Evolutionary conservation across 805 yeast genomes (phyloP), one percentile per base, ranked within the genome.

Genomic region (Myxozyma vanderwaltii): DNA sequence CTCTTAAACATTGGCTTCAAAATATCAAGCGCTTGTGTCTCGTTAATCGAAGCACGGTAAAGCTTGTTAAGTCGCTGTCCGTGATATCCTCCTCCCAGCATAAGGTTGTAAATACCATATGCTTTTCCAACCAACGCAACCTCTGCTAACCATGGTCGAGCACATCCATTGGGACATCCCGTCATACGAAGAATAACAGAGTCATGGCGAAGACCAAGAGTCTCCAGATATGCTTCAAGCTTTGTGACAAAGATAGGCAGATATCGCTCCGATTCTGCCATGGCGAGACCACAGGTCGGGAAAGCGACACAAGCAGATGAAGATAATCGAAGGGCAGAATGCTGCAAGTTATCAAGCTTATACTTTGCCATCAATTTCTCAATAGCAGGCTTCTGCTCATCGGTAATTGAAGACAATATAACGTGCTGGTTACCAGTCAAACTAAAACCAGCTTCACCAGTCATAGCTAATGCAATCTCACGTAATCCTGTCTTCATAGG

Each of bases 151-250:
- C 97, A 92, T 29, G 98, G 98, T 75, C 98, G 85, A 24, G 98
- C 94, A 79, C 98, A 92, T 67, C 98, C 98, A 74, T 92, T 92
- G 56, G 97, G 97, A 81, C 98, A 92, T 58, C 98, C 98, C 31
- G 97, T 92, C 97, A 92, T 91, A 79, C 98, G 85, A 96, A 92
- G 88, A 24, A 91, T 96, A 66, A 92, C 82, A 6, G 96, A 86
- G 75, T 92, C 98, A 69, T 91, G 96, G 71, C 96, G 87, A 68
- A 92, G 81, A 7, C 98, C 98, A 66, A 85, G 84, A 70, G 91
- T 96, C 75, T 92, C 97, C 59, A 92, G 79, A 21, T 90, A 84
- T n/a, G 78, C 82, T 75, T 92, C 98, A 61, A 92, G 77, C 76
- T 91, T 89, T 63, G 86, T 74, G 67, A 92, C 82, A 68, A 92